Base-by-base conservation (phyloP, 805 yeast genomes). In the Vanderwaltozyma yarrowii region DNA sequence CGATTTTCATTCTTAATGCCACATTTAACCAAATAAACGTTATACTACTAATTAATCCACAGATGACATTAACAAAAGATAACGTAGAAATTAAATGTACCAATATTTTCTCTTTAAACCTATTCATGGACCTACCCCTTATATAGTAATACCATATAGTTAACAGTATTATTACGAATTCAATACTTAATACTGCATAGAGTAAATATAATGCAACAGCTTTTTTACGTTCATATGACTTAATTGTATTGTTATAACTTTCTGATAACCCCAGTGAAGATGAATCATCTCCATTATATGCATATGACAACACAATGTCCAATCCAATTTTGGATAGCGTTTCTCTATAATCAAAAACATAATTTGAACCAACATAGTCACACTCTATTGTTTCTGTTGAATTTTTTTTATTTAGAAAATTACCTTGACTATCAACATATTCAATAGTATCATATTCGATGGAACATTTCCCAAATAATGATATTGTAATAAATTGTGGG, bases 241-340 rank as follows among this genome's bases (percentile, higher is more conserved):
- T 14, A 36, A 57, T 41, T 36, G 46, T 53, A 3, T 24, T 27
- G 12, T 30, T 30, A 24, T 54, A 54, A 11, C 28, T n/a, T 4
- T 26, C 3, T 10, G 29, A 13, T 9, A 13, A 14, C 9, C 10
- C 12, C 2, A 28, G n/a, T 2, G 28, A 15, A 13, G 36, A 18
- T 3, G 36, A 26, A 4, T 36, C 28, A 15, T 32, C 20, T 13
- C 38, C 39, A 32, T 45, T 45, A 43, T 56, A 58, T 5, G 60
- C 61, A 36, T 50, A 58, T 32, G 46, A 52, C 33, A 58, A 33
- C 8, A 58, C 50, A 14, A 56, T 54, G 15, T 50, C 51, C 24
- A 58, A 41, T 2, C 59, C 60, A 13, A 52, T 36, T 10, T 43
- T 44, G 6, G 43, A 33, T 28, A 58, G 35, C 1, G 51, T 41